Evolutionary conservation across 768 basidiomycete species (phyloP), one percentile per base, ranked within the genome.

Genomic region (Tulasnella calospora): DNA sequence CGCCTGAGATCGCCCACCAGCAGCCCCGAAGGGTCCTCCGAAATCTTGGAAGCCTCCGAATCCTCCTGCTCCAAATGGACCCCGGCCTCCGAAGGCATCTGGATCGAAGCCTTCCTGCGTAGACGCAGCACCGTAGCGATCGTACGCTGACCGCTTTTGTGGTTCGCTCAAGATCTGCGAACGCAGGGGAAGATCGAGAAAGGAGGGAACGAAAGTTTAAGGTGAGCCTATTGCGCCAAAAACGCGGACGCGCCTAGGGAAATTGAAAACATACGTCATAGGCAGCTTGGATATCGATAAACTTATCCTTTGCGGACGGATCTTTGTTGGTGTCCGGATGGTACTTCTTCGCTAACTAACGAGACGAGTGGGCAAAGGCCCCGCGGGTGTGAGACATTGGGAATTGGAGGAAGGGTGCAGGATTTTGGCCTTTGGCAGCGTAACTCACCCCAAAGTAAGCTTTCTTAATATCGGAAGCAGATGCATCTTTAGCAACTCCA

Each of bases 281-380:
- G 15, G 98, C 98, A 82, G 91, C 89, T 83, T 99, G 98, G 78
- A 99, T 98, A 84, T 99, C 97, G 23, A 96, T 88, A 84, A 99
- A 99, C 83, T 94, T 94, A 80, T 93, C 94, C 81, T 94, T 92
- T 0, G 97, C 94, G 71, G 87, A 88, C 82, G 94, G 93, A 85
- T 97, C 94, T 57, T 95, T 93, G 85, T 96, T 99, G 17, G 96
- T 96, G 83, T 99, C 98, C 0, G 98, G 98, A 84, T 99, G 98
- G 83, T 93, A 98, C 87, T 99, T 97, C 80, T 97, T 93, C 23
- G 98, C 98, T 80, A 99, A 92, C 97, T 98, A 83, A 35, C 61
- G 61, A 67, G 61, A 35, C 5, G 33, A 33, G n/a, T 23, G 57
- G 57, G 27, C 30, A 67, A 55, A 67, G 61, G 61, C 61, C 61